These are phyloP conservation scores for Chlamydomonas sp. DNA, from an alignment of 139 green algal genomes.

Conservation along the genomic window DNA sequence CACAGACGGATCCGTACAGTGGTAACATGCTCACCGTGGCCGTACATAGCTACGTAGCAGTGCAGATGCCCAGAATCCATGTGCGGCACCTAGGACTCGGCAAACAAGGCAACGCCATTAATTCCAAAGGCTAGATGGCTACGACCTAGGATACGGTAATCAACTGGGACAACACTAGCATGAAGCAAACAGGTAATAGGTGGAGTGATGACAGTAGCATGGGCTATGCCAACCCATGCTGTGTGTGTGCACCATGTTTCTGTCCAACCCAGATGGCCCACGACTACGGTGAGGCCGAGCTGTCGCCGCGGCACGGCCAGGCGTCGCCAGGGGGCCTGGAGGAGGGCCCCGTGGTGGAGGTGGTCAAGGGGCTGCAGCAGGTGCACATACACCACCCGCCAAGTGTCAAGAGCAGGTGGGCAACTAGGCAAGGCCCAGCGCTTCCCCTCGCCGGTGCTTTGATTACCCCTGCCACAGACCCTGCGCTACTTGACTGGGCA, in stretches of 20 bases:
- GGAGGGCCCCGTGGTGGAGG: background rate
- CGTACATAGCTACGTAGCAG: background rate
- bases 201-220: background rate
- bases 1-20: too few species aligned
- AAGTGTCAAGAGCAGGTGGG: conserved; percentile 6
- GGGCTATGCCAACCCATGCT: background rate
- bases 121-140: too few species aligned
- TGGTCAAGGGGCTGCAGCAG: conserved; percentile 47
- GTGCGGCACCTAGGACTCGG: background rate
- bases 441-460: background rate
- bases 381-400: conserved; percentile 42
- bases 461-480: background rate
- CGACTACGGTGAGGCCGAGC: background rate
- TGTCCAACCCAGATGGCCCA: conserved; percentile 24
- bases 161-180: too few species aligned
- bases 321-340: background rate
- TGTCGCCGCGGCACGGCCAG: background rate
- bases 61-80: background rate
- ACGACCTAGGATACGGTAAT: too few species aligned
- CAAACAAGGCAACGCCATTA: too few species aligned
- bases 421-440: too few species aligned
- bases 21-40: too few species aligned
- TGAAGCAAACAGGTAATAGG: too few species aligned
- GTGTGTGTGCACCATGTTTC: background rate
- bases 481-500: too few species aligned